Conservation (phyloP, 305 asterid species). For the Solanum hybrid region DNA sequence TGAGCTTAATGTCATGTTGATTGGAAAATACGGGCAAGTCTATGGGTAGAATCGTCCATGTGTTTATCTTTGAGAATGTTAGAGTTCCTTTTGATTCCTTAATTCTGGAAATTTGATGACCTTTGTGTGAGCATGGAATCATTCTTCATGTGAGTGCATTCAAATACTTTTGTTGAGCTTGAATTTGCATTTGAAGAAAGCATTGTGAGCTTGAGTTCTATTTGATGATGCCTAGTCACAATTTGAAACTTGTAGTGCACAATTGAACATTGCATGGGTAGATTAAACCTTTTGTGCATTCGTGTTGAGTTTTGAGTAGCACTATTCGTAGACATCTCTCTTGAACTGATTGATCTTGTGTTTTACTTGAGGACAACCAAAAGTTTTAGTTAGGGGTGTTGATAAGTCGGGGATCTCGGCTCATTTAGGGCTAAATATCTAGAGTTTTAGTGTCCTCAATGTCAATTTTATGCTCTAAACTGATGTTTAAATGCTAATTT, state of each 20-base stretch:
- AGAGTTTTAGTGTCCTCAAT: neutral
- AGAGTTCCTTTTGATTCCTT: neutral
- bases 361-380: neutral
- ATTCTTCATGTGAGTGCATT: neutral
- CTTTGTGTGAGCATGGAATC: neutral
- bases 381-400: neutral
- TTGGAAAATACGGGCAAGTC: neutral
- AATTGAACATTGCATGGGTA: neutral
- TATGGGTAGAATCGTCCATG: neutral
- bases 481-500: no score
- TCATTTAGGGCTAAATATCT: neutral
- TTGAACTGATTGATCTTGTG: neutral
- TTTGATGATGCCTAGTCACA: neutral
- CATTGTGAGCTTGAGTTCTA: neutral
- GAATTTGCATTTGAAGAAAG: neutral
- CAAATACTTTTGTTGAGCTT: neutral
- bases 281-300: neutral
- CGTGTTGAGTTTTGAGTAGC: neutral
- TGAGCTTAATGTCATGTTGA: neutral
- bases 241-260: neutral
- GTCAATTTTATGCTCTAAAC: neutral
- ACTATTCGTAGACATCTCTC: neutral
- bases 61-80: neutral
- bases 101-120: neutral
- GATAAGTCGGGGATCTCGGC: neutral